Evolutionary conservation across 2,329 filamentous ascomycete species (phyloP).

Genomic region (Cercospora citrullina): DNA sequence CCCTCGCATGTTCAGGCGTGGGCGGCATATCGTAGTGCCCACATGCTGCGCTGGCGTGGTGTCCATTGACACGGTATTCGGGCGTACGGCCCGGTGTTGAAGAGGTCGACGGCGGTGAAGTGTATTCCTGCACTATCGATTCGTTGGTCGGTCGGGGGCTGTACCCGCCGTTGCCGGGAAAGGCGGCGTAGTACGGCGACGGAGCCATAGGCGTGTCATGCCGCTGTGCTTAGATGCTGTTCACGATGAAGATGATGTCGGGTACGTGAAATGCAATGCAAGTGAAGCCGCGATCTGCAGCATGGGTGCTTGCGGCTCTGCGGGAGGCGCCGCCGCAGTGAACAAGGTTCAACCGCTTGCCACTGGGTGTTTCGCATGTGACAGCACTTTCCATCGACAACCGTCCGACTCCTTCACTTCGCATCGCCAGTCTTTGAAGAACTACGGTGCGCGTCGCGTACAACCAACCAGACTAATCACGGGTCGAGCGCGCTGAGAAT

Average conservation of each 20-base stretch:
- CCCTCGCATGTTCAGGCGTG: conserved; percentile 49
- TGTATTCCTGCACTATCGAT: conserved; percentile 15
- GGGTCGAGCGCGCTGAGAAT: neutral
- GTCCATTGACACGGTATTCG: conserved; percentile 8
- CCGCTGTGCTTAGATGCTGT: neutral
- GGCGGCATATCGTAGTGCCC: conserved; percentile 25
- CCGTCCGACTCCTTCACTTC: neutral
- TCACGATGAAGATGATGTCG: neutral
- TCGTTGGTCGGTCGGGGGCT: conserved; percentile 6
- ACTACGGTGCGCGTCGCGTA: neutral
- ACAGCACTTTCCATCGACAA: conserved; percentile 19
- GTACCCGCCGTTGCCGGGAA: conserved; percentile 8
- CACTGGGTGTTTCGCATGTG: conserved; percentile 21
- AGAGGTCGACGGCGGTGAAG: conserved; percentile 4
- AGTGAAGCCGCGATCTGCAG: neutral
- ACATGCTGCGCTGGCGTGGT: neutral
- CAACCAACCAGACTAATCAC: neutral
- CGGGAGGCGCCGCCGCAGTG: neutral
- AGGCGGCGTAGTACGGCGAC: conserved; percentile 8
- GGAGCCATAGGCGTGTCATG: conserved; percentile 9
- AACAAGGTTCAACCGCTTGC: conserved; percentile 3
- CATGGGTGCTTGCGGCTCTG: neutral
- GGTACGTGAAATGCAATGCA: neutral
- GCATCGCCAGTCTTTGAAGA: neutral
- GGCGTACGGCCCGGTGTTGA: conserved; percentile 1